Conservation (phyloP, 768 basidiomycete genomes). For the Lactarius deliciosus region DNA sequence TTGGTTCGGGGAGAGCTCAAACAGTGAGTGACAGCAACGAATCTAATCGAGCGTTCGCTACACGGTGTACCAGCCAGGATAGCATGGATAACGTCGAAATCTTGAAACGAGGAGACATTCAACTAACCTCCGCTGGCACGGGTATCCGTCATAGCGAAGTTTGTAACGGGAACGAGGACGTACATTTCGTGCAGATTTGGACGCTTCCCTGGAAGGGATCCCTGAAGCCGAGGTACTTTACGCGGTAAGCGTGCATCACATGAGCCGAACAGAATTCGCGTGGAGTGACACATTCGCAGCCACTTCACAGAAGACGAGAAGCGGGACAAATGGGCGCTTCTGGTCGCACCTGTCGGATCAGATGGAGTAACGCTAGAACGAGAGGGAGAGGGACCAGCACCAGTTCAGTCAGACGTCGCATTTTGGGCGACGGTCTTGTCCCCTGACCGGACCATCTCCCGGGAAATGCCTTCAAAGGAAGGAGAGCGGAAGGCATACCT, state of each 20-base stretch:
- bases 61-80: slow-evolving; percentile 59
- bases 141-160: slow-evolving; percentile 86
- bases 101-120: slow-evolving; percentile 84
- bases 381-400: slow-evolving; percentile 77
- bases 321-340: slow-evolving; percentile 47
- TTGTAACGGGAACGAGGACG: slow-evolving; percentile 47
- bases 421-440: slow-evolving; percentile 78
- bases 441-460: slow-evolving; percentile 51
- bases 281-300: slow-evolving; percentile 30
- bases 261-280: background rate
- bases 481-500: slow-evolving; percentile 66
- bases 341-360: slow-evolving; percentile 68
- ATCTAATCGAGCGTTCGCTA: background rate
- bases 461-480: slow-evolving; percentile 42
- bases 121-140: slow-evolving; percentile 89
- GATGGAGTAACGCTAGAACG: slow-evolving; percentile 57
- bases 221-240: slow-evolving; percentile 81
- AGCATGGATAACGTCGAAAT: slow-evolving; percentile 90
- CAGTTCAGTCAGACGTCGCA: slow-evolving; percentile 66
- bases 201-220: slow-evolving; percentile 46
- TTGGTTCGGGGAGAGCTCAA: slow-evolving; percentile 75
- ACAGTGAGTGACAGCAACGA: slow-evolving; percentile 53
- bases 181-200: slow-evolving; percentile 75
- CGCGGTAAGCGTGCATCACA: slow-evolving; percentile 46
- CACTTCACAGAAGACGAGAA: slow-evolving; percentile 57